These are phyloP conservation scores for Plenodomus tracheiphilus DNA, from an alignment of 2,329 filamentous ascomycete species.

Conservation along the genomic window DNA sequence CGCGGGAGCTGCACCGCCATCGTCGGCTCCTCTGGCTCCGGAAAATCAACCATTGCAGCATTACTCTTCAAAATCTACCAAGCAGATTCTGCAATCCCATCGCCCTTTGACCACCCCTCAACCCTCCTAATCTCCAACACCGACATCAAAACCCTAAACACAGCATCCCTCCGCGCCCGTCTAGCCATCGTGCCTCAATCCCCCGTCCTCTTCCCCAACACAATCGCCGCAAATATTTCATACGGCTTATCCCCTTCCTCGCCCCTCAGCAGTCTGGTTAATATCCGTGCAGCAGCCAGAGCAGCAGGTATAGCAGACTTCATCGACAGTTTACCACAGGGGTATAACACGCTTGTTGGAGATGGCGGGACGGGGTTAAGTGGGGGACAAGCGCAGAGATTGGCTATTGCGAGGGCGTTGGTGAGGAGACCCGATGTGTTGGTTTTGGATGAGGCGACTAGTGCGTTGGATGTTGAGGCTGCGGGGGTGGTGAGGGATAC, in stretches of 20 bases:
- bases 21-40: conserved; percentile 83
- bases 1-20: conserved; percentile 72
- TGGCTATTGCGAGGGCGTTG: conserved; percentile 80
- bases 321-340: conserved; percentile 68
- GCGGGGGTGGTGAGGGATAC: conserved; percentile 67
- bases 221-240: conserved; percentile 77
- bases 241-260: conserved; percentile 70
- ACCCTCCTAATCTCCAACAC: conserved; percentile 62
- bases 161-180: conserved; percentile 60
- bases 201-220: conserved; percentile 76
- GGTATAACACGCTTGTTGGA: conserved; percentile 74
- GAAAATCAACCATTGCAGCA: conserved; percentile 82
- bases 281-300: conserved; percentile 55
- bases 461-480: conserved; percentile 72
- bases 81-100: conserved; percentile 10
- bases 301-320: conserved; percentile 75
- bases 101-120: conserved; percentile 10
- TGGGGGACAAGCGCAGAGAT: conserved; percentile 79
- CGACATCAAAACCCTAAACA: conserved; percentile 63
- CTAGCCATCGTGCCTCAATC: conserved; percentile 72
- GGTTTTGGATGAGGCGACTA: conserved; percentile 86
- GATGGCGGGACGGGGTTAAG: conserved; percentile 75
- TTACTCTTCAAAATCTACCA: conserved; percentile 74
- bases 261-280: conserved; percentile 49
- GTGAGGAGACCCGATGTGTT: conserved; percentile 71